Evolutionary conservation across 129 eudicot genomes (phyloP).

Genomic region (Lonicera japonica): DNA sequence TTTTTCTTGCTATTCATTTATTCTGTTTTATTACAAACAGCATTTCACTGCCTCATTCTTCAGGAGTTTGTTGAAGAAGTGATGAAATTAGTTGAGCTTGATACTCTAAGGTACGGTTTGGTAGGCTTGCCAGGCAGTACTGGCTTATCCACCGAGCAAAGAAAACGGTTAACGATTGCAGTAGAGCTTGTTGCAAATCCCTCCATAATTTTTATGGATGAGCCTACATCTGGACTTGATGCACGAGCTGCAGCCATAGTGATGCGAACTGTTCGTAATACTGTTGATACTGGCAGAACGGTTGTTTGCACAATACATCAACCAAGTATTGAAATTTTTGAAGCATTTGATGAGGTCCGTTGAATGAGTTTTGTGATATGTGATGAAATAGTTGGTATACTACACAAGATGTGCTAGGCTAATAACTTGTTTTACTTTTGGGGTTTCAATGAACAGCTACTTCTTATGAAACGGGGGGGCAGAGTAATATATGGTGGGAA

Average conservation of each 20-base stretch:
- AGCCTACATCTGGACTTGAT: constrained; percentile 91
- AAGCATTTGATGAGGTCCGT: constrained; percentile 92
- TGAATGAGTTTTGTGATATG: background rate
- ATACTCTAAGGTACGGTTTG: constrained; percentile 51
- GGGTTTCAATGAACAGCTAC: constrained; percentile 40
- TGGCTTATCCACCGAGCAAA: constrained; percentile 79
- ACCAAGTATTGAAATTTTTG: constrained; percentile 82
- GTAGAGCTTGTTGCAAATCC: constrained; percentile 93
- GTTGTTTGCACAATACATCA: constrained; percentile 97
- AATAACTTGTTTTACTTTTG: background rate
- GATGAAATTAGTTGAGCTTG: constrained; percentile 73
- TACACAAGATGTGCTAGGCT: background rate
- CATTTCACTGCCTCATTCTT: background rate
- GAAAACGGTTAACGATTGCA: constrained; percentile 79
- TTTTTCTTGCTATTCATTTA: background rate
- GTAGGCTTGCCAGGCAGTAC: constrained; percentile 74
- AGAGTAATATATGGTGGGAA: constrained; percentile 73
- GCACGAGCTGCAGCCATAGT: constrained; percentile 96
- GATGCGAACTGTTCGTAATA: constrained; percentile 81
- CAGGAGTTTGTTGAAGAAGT: constrained; percentile 83
- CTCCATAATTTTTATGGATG: constrained; percentile 87
- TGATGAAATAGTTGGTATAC: background rate
- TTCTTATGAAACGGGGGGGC: constrained; percentile 84
- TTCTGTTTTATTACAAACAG: background rate
- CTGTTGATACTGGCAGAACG: constrained; percentile 86